Evolutionary conservation across 768 basidiomycete species (phyloP).

Genomic region (Pisolithus microcarpus): DNA sequence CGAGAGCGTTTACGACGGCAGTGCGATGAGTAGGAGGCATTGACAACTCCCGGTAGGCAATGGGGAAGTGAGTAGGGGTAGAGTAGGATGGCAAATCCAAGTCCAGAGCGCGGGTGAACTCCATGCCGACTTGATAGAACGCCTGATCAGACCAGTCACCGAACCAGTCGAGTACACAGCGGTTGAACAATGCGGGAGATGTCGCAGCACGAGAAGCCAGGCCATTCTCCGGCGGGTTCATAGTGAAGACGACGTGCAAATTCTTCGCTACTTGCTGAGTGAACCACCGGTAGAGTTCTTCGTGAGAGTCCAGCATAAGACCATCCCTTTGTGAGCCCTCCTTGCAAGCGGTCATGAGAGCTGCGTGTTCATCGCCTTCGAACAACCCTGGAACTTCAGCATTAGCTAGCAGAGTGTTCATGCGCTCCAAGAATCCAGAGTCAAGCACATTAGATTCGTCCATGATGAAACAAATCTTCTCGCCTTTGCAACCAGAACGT

Average conservation of each 20-base stretch:
- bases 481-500: conserved; percentile 94
- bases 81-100: conserved; percentile 79
- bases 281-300: conserved; percentile 98
- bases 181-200: conserved; percentile 96
- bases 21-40: conserved; percentile 86
- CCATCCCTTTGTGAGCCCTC: conserved; percentile 99
- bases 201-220: conserved; percentile 94
- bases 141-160: conserved; percentile 99
- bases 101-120: conserved; percentile 92
- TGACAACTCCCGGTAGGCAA: conserved; percentile 75
- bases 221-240: conserved; percentile 97
- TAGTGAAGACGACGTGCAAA: conserved; percentile 97
- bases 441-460: conserved; percentile 99
- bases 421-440: conserved; percentile 98
- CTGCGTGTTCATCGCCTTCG: conserved; percentile 98
- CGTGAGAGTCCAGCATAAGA: conserved; percentile 94
- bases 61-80: conserved; percentile 79
- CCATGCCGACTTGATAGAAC: conserved; percentile 95
- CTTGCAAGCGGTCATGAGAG: conserved; percentile 98
- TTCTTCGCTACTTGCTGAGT: conserved; percentile 98
- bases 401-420: conserved; percentile 98
- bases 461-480: conserved; percentile 99
- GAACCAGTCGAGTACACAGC: conserved; percentile 99
- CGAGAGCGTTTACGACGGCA: conserved; percentile 90
- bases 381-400: conserved; percentile 99